A percentile compares a stretch with the other conserved stretches of the same genome.
Conservation (phyloP, 176 grass and related monocot species). For the Dendrocalamus sinicus region DNA sequence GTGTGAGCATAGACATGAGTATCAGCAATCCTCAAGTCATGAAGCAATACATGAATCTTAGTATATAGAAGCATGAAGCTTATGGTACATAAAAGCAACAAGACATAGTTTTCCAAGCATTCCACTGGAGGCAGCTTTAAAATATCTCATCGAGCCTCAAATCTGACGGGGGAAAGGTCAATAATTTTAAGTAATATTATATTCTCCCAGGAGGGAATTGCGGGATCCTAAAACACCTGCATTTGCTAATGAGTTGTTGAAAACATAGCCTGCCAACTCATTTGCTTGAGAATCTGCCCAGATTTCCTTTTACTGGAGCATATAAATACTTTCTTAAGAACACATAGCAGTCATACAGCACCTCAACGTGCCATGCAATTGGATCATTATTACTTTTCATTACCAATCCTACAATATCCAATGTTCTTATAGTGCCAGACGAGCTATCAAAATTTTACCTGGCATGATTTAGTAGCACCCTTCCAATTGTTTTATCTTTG, state of each 20-base stretch:
- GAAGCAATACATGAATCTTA: constrained; percentile 27
- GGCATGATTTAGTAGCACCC: background rate
- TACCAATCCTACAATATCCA: background rate
- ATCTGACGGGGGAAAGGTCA: background rate
- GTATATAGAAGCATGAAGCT: constrained; percentile 18
- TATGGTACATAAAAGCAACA: constrained; percentile 17
- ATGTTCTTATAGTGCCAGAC: constrained; percentile 2
- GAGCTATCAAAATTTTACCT: constrained; percentile 12
- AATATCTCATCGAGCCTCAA: background rate
- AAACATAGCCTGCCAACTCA: background rate
- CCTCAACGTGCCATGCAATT: constrained; percentile 1
- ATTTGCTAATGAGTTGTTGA: background rate
- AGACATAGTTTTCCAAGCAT: constrained; percentile 2
- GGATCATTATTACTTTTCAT: constrained; percentile 2
- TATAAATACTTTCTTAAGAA: constrained; percentile 8
- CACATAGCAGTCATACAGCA: background rate
- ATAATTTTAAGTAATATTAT: background rate
- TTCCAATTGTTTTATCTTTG: background rate
- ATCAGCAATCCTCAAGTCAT: constrained; percentile 16
- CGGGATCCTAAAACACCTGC: constrained; percentile 12
- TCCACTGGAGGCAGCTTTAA: background rate
- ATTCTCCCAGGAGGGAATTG: background rate
- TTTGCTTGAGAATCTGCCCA: constrained; percentile 3
- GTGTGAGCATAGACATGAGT: background rate
- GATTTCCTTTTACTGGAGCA: background rate